Base-by-base conservation (phyloP, 75 land plant genomes). In the Gnetum montanum region DNA sequence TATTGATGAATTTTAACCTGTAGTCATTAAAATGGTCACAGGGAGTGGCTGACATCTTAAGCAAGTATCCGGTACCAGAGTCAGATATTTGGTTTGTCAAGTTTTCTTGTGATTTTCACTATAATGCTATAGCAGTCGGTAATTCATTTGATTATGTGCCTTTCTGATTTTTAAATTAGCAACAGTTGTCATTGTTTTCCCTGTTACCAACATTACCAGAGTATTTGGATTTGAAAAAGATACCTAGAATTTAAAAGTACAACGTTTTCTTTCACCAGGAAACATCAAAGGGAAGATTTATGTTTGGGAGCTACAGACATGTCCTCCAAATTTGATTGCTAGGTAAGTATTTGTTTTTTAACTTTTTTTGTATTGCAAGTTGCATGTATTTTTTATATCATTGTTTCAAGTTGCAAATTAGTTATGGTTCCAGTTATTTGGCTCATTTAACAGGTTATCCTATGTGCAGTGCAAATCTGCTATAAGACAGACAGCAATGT, bases 51-150 rank as follows among this genome's bases (percentile, higher is more conserved):
- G 98, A 93, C 72, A 70, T 93, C 34, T 77, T 93, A 57, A 90
- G 84, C 37, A 93, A 85, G 56, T 93, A 93, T 59, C 98, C 98
- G 34, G 98, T 89, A 18, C 96, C 98, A 11, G 98, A 93, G 22
- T 93, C 96, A 66, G 98, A 93, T 66, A 88, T 93, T 50, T 93
- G 98, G 98, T 93, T 93, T 63, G 89, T 93, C 46, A 93, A 93
- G 50, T 93, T 93, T 63, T 93, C 98, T 7, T 93, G 96, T 57
- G 98, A 93, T 65, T 89, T 88, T 51, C 82, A 85, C 48, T 85
- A 61, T 69, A 93, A 82, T 72, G 49, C 86, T 35, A 65, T 71
- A 6, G 85, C 96, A 37, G 68, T 88, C 54, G 96, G 96, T 90
- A 80, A 61, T 19, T 8, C 36, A 24, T 22, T 34, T 19, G 29